These are phyloP conservation scores for Pseudogymnoascus verrucosus DNA, from an alignment of 2,329 filamentous ascomycete genomes.

Conservation along the genomic window DNA sequence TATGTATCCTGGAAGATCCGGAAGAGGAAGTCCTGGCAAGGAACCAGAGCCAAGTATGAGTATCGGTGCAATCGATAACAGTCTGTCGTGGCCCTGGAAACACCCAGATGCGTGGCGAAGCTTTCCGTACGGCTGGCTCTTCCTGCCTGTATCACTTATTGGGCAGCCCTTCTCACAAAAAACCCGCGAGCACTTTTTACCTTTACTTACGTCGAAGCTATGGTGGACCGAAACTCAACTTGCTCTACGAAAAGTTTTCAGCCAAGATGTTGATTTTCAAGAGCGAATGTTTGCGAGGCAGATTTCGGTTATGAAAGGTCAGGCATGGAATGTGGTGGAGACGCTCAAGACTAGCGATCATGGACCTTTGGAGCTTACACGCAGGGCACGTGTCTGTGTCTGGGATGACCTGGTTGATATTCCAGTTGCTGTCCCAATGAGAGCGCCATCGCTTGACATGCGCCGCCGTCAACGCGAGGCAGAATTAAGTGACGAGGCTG, in stretches of 20 bases:
- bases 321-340: slow-evolving; percentile 98
- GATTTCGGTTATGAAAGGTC: slow-evolving; percentile 97
- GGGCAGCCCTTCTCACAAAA: slow-evolving; percentile 92
- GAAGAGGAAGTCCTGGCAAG: background rate
- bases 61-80: slow-evolving; percentile 95
- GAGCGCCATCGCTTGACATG: slow-evolving; percentile 76
- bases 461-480: slow-evolving; percentile 51
- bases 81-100: slow-evolving; percentile 97
- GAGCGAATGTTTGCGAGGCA: slow-evolving; percentile 99
- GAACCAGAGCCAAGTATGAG: slow-evolving; percentile 46
- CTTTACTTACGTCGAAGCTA: slow-evolving; percentile 81
- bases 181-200: slow-evolving; percentile 91
- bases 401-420: slow-evolving; percentile 98
- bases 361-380: slow-evolving; percentile 85
- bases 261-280: slow-evolving; percentile 90
- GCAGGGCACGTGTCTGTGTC: slow-evolving; percentile 84
- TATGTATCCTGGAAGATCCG: slow-evolving; percentile 51
- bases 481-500: slow-evolving; percentile 40
- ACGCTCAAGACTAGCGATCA: slow-evolving; percentile 89
- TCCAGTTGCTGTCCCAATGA: slow-evolving; percentile 85
- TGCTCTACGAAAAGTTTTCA: slow-evolving; percentile 78
- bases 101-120: slow-evolving; percentile 84
- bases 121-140: slow-evolving; percentile 98
- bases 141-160: slow-evolving; percentile 91
- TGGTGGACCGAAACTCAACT: slow-evolving; percentile 97